Conservation (phyloP, 2,329 filamentous ascomycete species). For the Fusarium sp. region DNA sequence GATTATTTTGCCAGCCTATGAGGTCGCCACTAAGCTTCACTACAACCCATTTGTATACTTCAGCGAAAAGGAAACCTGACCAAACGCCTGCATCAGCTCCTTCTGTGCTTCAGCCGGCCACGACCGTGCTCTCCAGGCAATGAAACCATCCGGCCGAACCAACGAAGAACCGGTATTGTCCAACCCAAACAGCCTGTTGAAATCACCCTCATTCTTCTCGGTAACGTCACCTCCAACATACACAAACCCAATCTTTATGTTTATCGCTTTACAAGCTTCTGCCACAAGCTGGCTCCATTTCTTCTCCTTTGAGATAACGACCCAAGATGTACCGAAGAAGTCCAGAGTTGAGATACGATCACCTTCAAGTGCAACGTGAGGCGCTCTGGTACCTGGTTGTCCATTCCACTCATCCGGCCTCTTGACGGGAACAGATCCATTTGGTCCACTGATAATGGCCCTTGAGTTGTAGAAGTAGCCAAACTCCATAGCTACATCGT, state of each 20-base stretch:
- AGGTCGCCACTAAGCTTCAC: rapidly evolving
- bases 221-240: not conserved
- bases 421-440: constrained; percentile 8
- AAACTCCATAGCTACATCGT: constrained; percentile 26
- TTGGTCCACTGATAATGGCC: not conserved
- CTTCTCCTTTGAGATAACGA: constrained; percentile 13
- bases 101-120: not conserved
- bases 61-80: not conserved
- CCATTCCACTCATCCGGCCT: constrained; percentile 37
- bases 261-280: not conserved
- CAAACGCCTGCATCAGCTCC: not conserved
- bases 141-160: constrained; percentile 20
- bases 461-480: constrained; percentile 21
- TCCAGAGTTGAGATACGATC: constrained; percentile 19
- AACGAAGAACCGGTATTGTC: constrained; percentile 3
- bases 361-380: constrained; percentile 23
- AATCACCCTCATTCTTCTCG: not conserved
- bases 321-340: constrained; percentile 12
- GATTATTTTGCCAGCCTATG: rapidly evolving
- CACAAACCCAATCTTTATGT: not conserved
- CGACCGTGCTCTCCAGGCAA: constrained; percentile 8
- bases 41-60: rapidly evolving
- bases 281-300: not conserved
- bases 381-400: constrained; percentile 35
- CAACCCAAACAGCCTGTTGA: not conserved